These are phyloP conservation scores for Aspergillus brasiliensis DNA, from an alignment of 2,329 filamentous ascomycete species.

Conservation along the genomic window DNA sequence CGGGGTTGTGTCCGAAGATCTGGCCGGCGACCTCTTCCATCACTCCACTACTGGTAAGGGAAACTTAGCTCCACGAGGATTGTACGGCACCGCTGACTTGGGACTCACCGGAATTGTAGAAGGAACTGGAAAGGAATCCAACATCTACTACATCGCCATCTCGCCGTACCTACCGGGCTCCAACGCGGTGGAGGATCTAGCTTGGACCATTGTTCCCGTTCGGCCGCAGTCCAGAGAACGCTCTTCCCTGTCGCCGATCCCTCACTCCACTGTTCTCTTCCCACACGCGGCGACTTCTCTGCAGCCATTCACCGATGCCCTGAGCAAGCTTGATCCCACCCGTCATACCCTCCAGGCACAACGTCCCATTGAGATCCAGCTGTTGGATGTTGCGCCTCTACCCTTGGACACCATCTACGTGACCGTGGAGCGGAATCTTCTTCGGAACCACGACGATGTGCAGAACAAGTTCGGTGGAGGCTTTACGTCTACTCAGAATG, in stretches of 20 bases:
- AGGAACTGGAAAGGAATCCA: conserved; percentile 29
- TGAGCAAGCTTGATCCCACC: conserved; percentile 74
- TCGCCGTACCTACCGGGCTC: conserved; percentile 48
- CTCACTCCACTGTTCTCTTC: conserved; percentile 78
- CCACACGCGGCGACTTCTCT: conserved; percentile 70
- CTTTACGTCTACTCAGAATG: conserved; percentile 44
- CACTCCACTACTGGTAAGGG: conserved; percentile 56
- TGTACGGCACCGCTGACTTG: neutral
- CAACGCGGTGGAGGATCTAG: conserved; percentile 58
- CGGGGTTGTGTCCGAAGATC: conserved; percentile 81
- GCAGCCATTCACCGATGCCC: conserved; percentile 73
- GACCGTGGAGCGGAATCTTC: conserved; percentile 76
- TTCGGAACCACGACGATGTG: conserved; percentile 77
- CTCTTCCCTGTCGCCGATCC: conserved; percentile 61
- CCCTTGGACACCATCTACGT: conserved; percentile 85
- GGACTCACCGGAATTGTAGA: neutral
- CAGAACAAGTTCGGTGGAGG: conserved; percentile 78
- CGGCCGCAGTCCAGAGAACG: conserved; percentile 50
- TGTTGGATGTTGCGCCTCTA: conserved; percentile 78
- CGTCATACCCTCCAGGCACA: conserved; percentile 72
- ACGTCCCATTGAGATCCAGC: conserved; percentile 77
- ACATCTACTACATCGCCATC: conserved; percentile 49
- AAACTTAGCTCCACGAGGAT: neutral
- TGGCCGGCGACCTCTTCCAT: conserved; percentile 78
- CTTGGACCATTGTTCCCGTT: conserved; percentile 86